phyloP scores from a whole-genome alignment of 78 protist species.

The Chrysochromulina tobinii region DNA sequence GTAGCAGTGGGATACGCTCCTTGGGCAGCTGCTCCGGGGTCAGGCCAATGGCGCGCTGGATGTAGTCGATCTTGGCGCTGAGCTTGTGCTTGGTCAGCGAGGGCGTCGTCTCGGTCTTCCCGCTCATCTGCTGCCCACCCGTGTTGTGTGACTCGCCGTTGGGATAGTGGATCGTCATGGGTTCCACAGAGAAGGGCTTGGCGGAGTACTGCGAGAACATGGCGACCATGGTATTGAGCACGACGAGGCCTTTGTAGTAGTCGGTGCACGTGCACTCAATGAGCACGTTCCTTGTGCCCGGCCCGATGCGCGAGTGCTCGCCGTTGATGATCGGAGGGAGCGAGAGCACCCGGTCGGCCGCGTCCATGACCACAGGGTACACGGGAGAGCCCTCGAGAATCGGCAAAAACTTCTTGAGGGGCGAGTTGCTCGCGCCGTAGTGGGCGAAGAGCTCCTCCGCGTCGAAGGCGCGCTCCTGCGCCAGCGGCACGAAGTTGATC shows the following conservation, averaged over 20 bases:
- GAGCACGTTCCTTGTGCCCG: slow-evolving; percentile 80
- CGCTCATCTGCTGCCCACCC: background rate
- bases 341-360: slow-evolving; percentile 80
- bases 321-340: slow-evolving; percentile 99
- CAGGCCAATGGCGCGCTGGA: slow-evolving; percentile 28
- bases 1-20: background rate
- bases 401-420: slow-evolving; percentile 68
- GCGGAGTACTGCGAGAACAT: slow-evolving; percentile 74
- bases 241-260: slow-evolving; percentile 87
- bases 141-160: background rate
- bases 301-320: slow-evolving; percentile 86
- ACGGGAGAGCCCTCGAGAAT: slow-evolving; percentile 47
- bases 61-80: slow-evolving; percentile 24
- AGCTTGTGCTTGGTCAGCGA: background rate
- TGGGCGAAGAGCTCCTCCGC: slow-evolving; percentile 60
- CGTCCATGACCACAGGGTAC: slow-evolving; percentile 84
- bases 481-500: slow-evolving; percentile 92
- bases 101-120: slow-evolving; percentile 4
- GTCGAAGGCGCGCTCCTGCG: slow-evolving; percentile 31
- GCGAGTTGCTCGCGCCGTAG: slow-evolving; percentile 46
- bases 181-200: slow-evolving; percentile 41
- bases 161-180: slow-evolving; percentile 9
- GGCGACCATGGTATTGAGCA: slow-evolving; percentile 89
- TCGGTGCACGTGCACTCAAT: slow-evolving; percentile 97
- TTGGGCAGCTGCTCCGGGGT: background rate